phyloP scores from a whole-genome alignment of 208 protist genomes.

The Sergeia podlipaevii region DNA sequence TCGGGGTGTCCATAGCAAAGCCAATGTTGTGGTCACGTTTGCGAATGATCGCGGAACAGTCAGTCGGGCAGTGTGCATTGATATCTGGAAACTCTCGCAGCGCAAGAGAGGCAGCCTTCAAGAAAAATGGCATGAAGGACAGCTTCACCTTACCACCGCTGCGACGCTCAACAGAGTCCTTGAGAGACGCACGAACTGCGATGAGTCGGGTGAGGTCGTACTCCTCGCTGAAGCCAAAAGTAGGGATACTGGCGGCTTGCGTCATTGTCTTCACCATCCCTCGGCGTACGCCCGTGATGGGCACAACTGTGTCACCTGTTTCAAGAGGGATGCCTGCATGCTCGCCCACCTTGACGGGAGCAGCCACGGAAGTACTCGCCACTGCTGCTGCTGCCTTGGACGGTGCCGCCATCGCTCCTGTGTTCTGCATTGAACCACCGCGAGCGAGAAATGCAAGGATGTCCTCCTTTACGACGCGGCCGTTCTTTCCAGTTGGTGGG shows the following conservation, averaged over 20 bases:
- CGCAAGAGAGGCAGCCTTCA: constrained; percentile 93
- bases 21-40: constrained; percentile 94
- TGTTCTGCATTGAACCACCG: not conserved
- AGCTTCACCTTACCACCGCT: constrained; percentile 39
- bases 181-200: constrained; percentile 33
- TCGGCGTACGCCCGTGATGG: constrained; percentile 41
- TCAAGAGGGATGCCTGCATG: constrained; percentile 1
- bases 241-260: constrained; percentile 74
- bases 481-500: constrained; percentile 64
- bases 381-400: not conserved
- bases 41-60: constrained; percentile 60
- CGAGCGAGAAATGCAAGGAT: constrained; percentile 27
- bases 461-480: constrained; percentile 93
- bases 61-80: constrained; percentile 69
- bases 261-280: constrained; percentile 95
- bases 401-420: not conserved
- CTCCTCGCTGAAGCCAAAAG: constrained; percentile 92
- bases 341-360: constrained; percentile 3
- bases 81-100: constrained; percentile 84
- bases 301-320: constrained; percentile 27
- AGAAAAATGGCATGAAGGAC: constrained; percentile 93
- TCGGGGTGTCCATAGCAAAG: constrained; percentile 95
- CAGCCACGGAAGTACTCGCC: not conserved
- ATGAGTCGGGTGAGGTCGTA: constrained; percentile 80
- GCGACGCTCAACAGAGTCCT: constrained; percentile 25